A percentile compares a stretch with the other conserved stretches of the same genome.
Evolutionary conservation across 2,329 filamentous ascomycete species (phyloP).

Genomic region (Xylaria digitata): DNA sequence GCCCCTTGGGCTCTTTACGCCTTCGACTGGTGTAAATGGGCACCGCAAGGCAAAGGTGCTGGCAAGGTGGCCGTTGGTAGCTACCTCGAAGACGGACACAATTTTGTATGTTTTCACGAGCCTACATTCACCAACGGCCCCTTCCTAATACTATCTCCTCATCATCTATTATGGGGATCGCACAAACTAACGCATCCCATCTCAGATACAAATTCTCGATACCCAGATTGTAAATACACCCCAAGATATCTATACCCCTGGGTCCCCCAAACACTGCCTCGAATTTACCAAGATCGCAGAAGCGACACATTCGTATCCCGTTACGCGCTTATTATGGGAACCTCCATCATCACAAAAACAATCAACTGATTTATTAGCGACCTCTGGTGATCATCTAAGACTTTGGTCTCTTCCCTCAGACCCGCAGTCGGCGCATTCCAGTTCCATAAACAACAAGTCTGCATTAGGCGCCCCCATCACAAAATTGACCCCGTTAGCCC

Average conservation of each 20-base stretch:
- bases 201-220: constrained; percentile 95
- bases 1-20: constrained; percentile 97
- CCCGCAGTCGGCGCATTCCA: constrained; percentile 69
- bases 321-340: constrained; percentile 95
- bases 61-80: constrained; percentile 96
- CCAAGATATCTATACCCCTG: constrained; percentile 74
- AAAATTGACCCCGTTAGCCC: constrained; percentile 91
- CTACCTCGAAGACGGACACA: constrained; percentile 97
- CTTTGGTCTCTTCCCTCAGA: constrained; percentile 90
- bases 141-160: constrained; percentile 5
- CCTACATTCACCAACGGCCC: neutral
- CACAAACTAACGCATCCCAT: constrained; percentile 36
- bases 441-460: constrained; percentile 73
- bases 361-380: constrained; percentile 92
- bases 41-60: constrained; percentile 79
- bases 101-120: constrained; percentile 75
- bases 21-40: constrained; percentile 99
- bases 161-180: neutral
- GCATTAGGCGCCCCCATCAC: constrained; percentile 68
- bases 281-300: constrained; percentile 95
- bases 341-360: constrained; percentile 95
- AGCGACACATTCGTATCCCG: constrained; percentile 96
- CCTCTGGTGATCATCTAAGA: constrained; percentile 92
- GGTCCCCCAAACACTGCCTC: constrained; percentile 77
- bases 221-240: constrained; percentile 80